These are phyloP conservation scores for Suillus variegatus DNA, from an alignment of 768 basidiomycete genomes.

Conservation along the genomic window DNA sequence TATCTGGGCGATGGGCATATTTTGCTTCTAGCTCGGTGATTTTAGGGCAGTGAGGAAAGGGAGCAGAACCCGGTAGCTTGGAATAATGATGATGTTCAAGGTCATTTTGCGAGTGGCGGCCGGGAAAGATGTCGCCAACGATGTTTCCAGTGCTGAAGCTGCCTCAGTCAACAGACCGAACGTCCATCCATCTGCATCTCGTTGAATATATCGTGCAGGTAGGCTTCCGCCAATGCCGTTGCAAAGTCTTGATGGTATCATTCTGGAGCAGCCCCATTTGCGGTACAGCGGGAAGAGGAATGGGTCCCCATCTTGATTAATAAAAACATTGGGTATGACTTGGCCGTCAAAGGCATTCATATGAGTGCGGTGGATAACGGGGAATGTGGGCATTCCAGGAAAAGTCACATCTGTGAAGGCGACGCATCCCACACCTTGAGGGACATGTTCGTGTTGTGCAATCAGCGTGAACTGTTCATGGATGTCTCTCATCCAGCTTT, in stretches of 20 bases:
- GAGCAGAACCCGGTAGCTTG: constrained; percentile 55
- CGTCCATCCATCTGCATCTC: constrained; percentile 48
- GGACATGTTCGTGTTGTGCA: constrained; percentile 29
- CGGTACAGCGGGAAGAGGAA: constrained; percentile 63
- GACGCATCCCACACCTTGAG: constrained; percentile 55
- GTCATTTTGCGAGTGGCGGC: constrained; percentile 40
- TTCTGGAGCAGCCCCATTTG: constrained; percentile 50
- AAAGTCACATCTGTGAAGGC: constrained; percentile 57
- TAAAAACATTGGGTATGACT: constrained; percentile 51
- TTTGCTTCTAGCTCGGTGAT: constrained; percentile 39
- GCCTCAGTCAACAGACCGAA: constrained; percentile 47
- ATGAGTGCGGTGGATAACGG: constrained; percentile 55
- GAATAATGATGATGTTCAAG: constrained; percentile 56
- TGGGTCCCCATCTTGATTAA: constrained; percentile 62
- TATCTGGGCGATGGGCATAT: constrained; percentile 46
- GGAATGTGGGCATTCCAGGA: constrained; percentile 65
- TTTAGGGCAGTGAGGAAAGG: constrained; percentile 40
- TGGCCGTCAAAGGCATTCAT: constrained; percentile 54
- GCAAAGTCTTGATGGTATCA: constrained; percentile 43
- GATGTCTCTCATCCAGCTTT: constrained; percentile 51
- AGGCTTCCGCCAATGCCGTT: constrained; percentile 49
- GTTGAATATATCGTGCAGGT: constrained; percentile 49
- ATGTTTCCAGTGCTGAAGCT: constrained; percentile 34
- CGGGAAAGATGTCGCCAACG: constrained; percentile 31
- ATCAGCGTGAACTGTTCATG: constrained; percentile 41